phyloP scores from a whole-genome alignment of 495 filamentous ascomycete species.

The Xylaria cubensis region DNA sequence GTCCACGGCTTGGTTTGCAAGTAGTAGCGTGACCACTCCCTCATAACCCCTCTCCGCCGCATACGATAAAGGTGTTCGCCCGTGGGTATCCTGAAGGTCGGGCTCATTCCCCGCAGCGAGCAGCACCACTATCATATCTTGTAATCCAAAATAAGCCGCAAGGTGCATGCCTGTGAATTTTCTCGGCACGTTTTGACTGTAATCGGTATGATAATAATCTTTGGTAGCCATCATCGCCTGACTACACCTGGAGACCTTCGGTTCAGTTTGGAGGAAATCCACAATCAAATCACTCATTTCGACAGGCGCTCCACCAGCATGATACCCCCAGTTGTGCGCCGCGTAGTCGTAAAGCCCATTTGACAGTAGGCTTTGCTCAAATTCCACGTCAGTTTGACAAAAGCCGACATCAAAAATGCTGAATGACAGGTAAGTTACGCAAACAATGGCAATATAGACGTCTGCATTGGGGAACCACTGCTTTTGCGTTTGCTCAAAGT shows the following conservation, averaged over 20 bases:
- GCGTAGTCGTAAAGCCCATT: constrained; percentile 53
- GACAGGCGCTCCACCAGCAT: constrained; percentile 35
- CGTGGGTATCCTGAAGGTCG: not conserved
- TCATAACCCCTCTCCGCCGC: constrained; percentile 5
- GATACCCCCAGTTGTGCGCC: constrained; percentile 52
- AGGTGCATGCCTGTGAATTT: constrained; percentile 30
- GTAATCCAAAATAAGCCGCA: constrained; percentile 31
- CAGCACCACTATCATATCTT: constrained; percentile 12
- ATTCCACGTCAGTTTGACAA: constrained; percentile 38
- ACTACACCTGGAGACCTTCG: not conserved
- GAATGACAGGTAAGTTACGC: constrained; percentile 5
- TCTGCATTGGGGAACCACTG: constrained; percentile 7
- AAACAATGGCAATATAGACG: not conserved
- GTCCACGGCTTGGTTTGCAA: not conserved
- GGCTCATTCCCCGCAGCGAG: not conserved
- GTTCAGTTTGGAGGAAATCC: not conserved
- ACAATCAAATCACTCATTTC: not conserved
- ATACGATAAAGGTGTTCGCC: constrained; percentile 9
- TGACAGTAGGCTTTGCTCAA: constrained; percentile 37
- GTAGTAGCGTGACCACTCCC: constrained; percentile 12
- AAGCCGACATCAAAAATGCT: not conserved
- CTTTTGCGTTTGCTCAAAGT: constrained; percentile 12
- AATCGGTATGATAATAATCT: not conserved
- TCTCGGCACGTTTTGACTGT: constrained; percentile 22
- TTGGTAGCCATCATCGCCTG: not conserved